A percentile compares a stretch with the other conserved stretches of the same genome.
Conservation (phyloP, 202 grass and related monocot species). For the Panicum virgatum region DNA sequence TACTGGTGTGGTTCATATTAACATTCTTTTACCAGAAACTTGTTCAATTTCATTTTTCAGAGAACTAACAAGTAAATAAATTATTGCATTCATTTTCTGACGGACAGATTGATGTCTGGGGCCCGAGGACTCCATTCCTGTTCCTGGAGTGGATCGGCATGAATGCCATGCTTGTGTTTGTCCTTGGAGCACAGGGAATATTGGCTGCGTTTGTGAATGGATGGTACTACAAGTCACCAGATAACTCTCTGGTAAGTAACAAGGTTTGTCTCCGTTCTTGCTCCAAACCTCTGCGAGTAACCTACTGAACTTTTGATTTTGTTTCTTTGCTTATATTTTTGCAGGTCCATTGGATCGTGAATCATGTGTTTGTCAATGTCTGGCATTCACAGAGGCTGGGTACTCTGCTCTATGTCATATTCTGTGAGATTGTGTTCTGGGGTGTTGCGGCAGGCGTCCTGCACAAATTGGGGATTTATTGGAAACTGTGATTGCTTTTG, state of each 20-base stretch:
- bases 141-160: constrained; percentile 78
- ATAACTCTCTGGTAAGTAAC: constrained; percentile 57
- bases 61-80: neutral
- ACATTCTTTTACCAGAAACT: neutral
- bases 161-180: constrained; percentile 83
- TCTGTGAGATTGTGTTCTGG: constrained; percentile 78
- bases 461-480: constrained; percentile 67
- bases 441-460: constrained; percentile 57
- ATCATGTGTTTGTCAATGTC: constrained; percentile 69
- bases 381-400: constrained; percentile 69
- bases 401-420: constrained; percentile 67
- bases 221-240: constrained; percentile 59
- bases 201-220: constrained; percentile 67
- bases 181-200: constrained; percentile 66
- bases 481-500: constrained; percentile 61
- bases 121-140: constrained; percentile 60
- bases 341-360: constrained; percentile 61
- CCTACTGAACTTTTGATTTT: neutral
- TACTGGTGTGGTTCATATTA: constrained; percentile 38
- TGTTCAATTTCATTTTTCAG: neutral
- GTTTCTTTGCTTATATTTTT: neutral
- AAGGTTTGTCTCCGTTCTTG: neutral
- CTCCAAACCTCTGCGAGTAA: no score
- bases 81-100: neutral
- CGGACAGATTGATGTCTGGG: constrained; percentile 64